These are phyloP conservation scores for Aspergillus felis DNA, from an alignment of 2,329 filamentous ascomycete species.

Conservation along the genomic window DNA sequence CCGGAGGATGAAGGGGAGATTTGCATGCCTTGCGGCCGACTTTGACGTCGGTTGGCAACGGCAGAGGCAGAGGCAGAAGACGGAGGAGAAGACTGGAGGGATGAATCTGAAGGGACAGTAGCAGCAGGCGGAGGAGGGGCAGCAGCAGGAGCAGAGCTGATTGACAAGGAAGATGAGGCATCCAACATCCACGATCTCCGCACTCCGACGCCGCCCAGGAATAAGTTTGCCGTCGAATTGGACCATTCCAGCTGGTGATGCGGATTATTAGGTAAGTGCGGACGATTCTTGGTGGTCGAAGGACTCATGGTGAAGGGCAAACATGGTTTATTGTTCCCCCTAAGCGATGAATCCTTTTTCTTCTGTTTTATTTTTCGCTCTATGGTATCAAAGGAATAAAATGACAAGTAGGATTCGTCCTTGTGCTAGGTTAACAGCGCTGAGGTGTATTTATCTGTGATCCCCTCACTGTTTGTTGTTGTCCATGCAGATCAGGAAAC, in stretches of 20 bases:
- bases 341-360: neutral
- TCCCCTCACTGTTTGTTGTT: neutral
- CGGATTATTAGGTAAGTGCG: slow-evolving; percentile 7
- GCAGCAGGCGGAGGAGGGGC: neutral
- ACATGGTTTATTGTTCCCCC: neutral
- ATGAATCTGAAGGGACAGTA: neutral
- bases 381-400: neutral
- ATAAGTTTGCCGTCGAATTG: slow-evolving; percentile 39
- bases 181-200: slow-evolving; percentile 39
- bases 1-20: slow-evolving; percentile 1
- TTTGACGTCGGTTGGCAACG: neutral
- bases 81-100: neutral
- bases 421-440: neutral
- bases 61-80: slow-evolving; percentile 1
- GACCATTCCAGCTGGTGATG: slow-evolving; percentile 23
- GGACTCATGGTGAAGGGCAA: slow-evolving; percentile 5
- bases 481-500: neutral
- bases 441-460: neutral
- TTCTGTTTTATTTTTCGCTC: neutral
- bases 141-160: neutral
- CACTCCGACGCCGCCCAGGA: slow-evolving; percentile 30
- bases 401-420: neutral
- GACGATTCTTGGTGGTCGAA: slow-evolving; percentile 10
- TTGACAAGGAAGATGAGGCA: neutral
- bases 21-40: slow-evolving; percentile 11